These are phyloP conservation scores for Tylopilus sp. DNA, from an alignment of 1,284 basidiomycete genomes.

Conservation along the genomic window DNA sequence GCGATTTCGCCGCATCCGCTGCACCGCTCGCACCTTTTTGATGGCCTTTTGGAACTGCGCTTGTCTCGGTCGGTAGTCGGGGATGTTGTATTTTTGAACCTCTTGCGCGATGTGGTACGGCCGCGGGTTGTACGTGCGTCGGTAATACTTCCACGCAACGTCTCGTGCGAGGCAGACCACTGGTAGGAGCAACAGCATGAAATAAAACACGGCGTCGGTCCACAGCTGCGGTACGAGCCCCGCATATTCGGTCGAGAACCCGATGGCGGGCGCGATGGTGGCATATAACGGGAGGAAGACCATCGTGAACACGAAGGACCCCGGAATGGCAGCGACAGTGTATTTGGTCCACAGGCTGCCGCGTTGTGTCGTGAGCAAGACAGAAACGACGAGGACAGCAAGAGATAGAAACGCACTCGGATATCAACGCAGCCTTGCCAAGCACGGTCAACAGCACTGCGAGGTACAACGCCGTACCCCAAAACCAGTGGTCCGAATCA, in stretches of 20 bases:
- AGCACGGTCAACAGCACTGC: constrained; percentile 91
- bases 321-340: constrained; percentile 92
- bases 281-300: constrained; percentile 89
- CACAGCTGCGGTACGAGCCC: constrained; percentile 87
- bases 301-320: constrained; percentile 95
- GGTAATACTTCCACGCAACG: constrained; percentile 94
- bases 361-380: background rate
- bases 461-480: constrained; percentile 94
- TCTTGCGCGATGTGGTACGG: constrained; percentile 98
- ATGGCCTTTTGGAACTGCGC: constrained; percentile 99
- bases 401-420: constrained; percentile 63
- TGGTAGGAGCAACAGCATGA: constrained; percentile 85
- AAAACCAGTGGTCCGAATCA: constrained; percentile 94
- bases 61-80: constrained; percentile 94
- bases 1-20: constrained; percentile 88
- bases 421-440: constrained; percentile 95
- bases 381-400: background rate
- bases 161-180: constrained; percentile 86
- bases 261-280: constrained; percentile 71
- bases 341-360: constrained; percentile 97
- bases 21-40: constrained; percentile 94
- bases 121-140: constrained; percentile 83
- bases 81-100: constrained; percentile 94
- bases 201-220: constrained; percentile 85
- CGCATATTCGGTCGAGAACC: constrained; percentile 86